A percentile compares a stretch with the other conserved stretches of the same genome.
Evolutionary conservation across 23 red algal genomes (phyloP).

Genomic region (Chondrus crispus): DNA sequence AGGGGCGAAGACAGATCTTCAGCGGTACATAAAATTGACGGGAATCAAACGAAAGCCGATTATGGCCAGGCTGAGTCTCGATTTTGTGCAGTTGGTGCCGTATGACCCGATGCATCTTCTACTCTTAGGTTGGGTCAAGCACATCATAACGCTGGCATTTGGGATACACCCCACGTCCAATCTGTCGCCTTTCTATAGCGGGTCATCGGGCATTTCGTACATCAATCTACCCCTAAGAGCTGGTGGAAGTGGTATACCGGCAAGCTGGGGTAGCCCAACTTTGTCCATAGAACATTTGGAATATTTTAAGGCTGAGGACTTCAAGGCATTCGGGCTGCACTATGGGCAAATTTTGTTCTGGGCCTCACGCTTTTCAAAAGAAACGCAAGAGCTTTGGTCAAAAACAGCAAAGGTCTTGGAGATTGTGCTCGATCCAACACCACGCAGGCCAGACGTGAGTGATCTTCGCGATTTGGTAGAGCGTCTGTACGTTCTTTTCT

Average conservation of each 20-base stretch:
- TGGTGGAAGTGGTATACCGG: neutral
- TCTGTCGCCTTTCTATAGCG: too few species aligned
- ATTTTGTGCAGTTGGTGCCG: neutral
- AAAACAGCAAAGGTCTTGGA: neutral
- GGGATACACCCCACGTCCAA: neutral
- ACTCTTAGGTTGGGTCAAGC: neutral
- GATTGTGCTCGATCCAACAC: neutral
- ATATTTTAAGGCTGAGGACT: slow-evolving; percentile 8
- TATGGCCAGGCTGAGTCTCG: neutral
- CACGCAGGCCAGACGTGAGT: neutral
- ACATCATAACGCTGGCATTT: neutral
- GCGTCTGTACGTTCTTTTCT: neutral
- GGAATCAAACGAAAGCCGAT: neutral
- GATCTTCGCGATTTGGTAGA: neutral
- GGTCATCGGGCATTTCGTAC: too few species aligned
- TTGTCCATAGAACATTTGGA: neutral
- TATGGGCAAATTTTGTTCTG: neutral
- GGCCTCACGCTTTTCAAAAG: neutral
- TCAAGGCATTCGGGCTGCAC: neutral
- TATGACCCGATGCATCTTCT: neutral
- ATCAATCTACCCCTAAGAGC: neutral
- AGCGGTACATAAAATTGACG: neutral
- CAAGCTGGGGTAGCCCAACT: neutral
- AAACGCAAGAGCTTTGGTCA: neutral
- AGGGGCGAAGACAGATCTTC: neutral